Evolutionary conservation across 345 rosid genomes (phyloP), one percentile per base, ranked within the genome.

Genomic region (Euphorbia pulcherrima): DNA sequence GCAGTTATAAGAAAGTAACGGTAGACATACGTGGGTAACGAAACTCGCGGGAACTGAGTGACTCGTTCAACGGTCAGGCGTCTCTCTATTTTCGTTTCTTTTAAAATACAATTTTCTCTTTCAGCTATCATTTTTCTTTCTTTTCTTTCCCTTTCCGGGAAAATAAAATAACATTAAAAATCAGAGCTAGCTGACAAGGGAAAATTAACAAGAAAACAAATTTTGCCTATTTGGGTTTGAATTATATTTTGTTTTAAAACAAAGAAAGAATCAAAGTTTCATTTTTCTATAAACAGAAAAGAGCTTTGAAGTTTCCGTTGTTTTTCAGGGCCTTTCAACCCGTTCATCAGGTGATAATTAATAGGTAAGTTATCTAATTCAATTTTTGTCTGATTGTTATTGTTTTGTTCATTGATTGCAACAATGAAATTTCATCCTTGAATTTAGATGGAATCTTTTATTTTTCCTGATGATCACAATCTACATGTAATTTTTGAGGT

Each of bases 1-100:
- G 29, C 71, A 28, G 71, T 68, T 61, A 24, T 21, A 66, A 39
- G 7, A 37, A 61, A 60, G 51, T 51, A 60, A 65, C 52, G 48
- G 39, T 41, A 33, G 11, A 7, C 1, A 7, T 9, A 17, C 23
- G n/a, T 16, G 13, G 56, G 41, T 46, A 64, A 44, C 59, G 75
- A 64, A 64, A 72, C n/a, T 35, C 65, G 57, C 64, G 69, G 69
- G 59, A 71, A 70, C 26, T 46, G 53, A 6, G 40, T 27, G 60
- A 53, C 68, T 13, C 14, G 33, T 55, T 71, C 74, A 71, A 53
- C 62, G 69, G 64, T 18, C 56, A 59, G 28, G 48, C 47, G 28
- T 63, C 67, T 63, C 21, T 63, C 53, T 60, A 27, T 48, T 60
- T 37, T 23, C 16, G 2, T 47, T n/a, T n/a, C n/a, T n/a, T n/a